Evolutionary conservation across 306 rosid genomes (phyloP).

Genomic region (Rosa chinensis): DNA sequence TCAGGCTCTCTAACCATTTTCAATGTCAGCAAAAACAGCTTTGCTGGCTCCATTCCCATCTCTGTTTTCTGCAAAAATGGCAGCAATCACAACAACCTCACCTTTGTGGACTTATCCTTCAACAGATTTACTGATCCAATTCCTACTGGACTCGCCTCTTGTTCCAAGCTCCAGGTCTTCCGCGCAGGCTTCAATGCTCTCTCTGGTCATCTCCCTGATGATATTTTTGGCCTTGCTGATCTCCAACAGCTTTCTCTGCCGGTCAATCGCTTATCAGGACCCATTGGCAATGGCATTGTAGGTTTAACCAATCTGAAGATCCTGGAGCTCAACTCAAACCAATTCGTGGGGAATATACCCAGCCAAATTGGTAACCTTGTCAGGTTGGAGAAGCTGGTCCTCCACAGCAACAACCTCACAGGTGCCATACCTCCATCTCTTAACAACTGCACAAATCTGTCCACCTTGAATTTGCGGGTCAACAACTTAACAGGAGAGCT

Average conservation of each 20-base stretch:
- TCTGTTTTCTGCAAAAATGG: conserved; percentile 46
- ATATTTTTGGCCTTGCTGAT: conserved; percentile 42
- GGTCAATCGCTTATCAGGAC: conserved; percentile 55
- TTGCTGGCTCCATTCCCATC: conserved; percentile 56
- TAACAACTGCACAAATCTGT: conserved; percentile 63
- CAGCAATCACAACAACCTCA: conserved; percentile 18
- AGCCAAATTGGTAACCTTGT: conserved; percentile 60
- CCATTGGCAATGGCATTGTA: conserved; percentile 40
- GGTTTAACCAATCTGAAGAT: conserved; percentile 54
- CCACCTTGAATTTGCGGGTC: conserved; percentile 66
- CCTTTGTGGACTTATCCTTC: conserved; percentile 61
- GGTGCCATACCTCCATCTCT: conserved; percentile 66
- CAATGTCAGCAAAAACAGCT: conserved; percentile 79
- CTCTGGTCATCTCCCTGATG: conserved; percentile 56
- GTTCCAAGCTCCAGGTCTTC: conserved; percentile 61
- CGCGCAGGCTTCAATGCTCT: conserved; percentile 75
- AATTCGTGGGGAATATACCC: conserved; percentile 55
- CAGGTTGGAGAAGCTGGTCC: conserved; percentile 54
- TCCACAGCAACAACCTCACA: conserved; percentile 65
- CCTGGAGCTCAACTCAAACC: conserved; percentile 73
- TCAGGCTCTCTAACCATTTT: conserved; percentile 49
- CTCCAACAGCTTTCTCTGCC: conserved; percentile 63
- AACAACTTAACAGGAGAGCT: conserved; percentile 62
- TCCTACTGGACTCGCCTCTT: conserved; percentile 53
- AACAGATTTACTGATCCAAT: conserved; percentile 50